Conservation (phyloP, 352 stramenopile species). For the Phytopythium kandeliae region DNA sequence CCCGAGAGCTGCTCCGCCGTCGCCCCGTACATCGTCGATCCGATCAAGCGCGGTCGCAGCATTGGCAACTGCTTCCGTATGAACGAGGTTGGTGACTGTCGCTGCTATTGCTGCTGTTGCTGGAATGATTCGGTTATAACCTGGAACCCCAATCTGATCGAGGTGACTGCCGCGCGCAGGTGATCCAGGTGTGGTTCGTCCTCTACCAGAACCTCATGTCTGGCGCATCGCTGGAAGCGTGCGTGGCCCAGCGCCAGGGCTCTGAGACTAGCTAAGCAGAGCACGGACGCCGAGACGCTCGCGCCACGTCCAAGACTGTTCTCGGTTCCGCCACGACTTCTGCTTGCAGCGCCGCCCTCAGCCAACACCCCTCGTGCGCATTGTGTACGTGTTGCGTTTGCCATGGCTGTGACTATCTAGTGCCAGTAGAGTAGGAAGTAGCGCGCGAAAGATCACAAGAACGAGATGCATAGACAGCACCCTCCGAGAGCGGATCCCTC, state of each 20-base stretch:
- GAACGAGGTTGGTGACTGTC: constrained; percentile 44
- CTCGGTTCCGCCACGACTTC: not conserved
- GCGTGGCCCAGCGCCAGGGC: constrained; percentile 10
- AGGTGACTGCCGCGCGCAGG: constrained; percentile 9
- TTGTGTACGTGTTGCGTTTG: constrained; percentile 1
- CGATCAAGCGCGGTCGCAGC: constrained; percentile 54
- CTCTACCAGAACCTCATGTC: constrained; percentile 34
- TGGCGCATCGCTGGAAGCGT: constrained; percentile 19
- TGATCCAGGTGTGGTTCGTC: constrained; percentile 37
- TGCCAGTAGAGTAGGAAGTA: constrained; percentile 3
- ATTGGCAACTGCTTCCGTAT: constrained; percentile 84
- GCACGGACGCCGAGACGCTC: too few species aligned
- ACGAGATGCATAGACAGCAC: not conserved
- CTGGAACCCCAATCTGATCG: constrained; percentile 5
- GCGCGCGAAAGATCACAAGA: not conserved
- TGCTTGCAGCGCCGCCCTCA: too few species aligned
- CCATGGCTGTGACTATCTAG: not conserved
- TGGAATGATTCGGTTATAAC: too few species aligned
- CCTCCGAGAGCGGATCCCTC: not conserved
- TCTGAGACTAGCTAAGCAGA: not conserved
- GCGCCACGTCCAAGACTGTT: too few species aligned
- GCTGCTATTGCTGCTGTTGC: not conserved
- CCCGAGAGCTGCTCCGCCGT: constrained; percentile 32
- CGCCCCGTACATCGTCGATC: constrained; percentile 66
- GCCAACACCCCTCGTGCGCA: not conserved